Base-by-base conservation (phyloP, 192 early-diverging fungal genomes). In the Coemansia sp. region DNA sequence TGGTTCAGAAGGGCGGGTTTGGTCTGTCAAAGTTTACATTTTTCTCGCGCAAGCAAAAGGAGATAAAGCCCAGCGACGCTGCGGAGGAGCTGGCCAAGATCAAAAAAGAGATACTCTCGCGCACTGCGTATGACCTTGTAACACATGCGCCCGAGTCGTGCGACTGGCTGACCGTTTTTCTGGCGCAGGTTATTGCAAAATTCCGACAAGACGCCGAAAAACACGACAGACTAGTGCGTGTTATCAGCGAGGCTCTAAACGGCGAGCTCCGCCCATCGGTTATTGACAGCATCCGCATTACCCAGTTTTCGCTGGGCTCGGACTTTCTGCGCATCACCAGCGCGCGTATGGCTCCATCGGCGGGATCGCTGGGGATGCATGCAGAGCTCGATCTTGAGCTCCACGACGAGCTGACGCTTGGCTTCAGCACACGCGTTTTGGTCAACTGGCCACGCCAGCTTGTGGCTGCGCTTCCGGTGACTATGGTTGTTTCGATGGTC, bases 371-470 rank as follows among this genome's bases (percentile, higher is more conserved):
- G 69, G 76, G 72, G 22, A 83, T 83, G 81, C 81, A 75, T 20
- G 69, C 72, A 10, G 79, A 82, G 63, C 67, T 98, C 20, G 90
- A 90, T 41, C 90, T 98, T 60, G 87, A 91, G 54, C 94, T 93
- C 60, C 87, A 92, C 60, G 95, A 99, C 77, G 93, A 98, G 64
- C 85, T 99, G n/a, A 92, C 93, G 37, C 72, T 99, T 38, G 95
- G 94, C 0, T 86, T 99, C 61, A 91, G 98, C 71, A 98, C 96
- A 4, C 91, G 90, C 42, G 83, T 98, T 17, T 79, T 98, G 44
- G 86, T 99, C 57, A 99, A 99, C 76, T 98, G 96, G 98, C 98
- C 98, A 9, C 91, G 88, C 57, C 84, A 89, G 13, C 76, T 85
- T 22, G 91, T 95, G 64, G 98, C 96, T 5, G 93, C 95, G 7